Conservation (phyloP, 768 basidiomycete species). For the Hypholoma fasciculare region DNA sequence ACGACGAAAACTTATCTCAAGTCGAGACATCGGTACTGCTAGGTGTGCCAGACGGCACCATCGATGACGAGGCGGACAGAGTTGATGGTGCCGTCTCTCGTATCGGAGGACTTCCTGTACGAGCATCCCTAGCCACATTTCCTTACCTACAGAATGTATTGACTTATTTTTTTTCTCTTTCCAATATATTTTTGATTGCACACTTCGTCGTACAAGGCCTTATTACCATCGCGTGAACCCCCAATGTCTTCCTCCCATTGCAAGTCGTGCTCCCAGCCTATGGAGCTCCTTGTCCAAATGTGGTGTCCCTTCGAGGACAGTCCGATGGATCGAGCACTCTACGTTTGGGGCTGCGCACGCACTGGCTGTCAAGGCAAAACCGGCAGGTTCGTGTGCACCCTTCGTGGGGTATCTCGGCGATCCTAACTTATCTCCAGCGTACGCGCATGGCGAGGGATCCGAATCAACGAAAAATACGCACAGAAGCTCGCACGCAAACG, state of each 20-base stretch:
- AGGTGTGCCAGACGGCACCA: slow-evolving; percentile 76
- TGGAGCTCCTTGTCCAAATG: slow-evolving; percentile 83
- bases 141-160: slow-evolving; percentile 45
- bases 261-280: slow-evolving; percentile 67
- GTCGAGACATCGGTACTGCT: slow-evolving; percentile 75
- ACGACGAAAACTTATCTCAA: slow-evolving; percentile 50
- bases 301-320: slow-evolving; percentile 91
- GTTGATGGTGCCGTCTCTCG: slow-evolving; percentile 83
- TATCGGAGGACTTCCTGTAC: slow-evolving; percentile 89
- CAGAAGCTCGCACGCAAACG: slow-evolving; percentile 64
- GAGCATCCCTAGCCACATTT: slow-evolving; percentile 53
- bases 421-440: slow-evolving; percentile 44
- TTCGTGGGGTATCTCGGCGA: neutral
- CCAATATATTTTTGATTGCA: slow-evolving; percentile 10
- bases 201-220: slow-evolving; percentile 48
- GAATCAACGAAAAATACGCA: slow-evolving; percentile 75
- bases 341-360: slow-evolving; percentile 81
- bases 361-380: slow-evolving; percentile 70
- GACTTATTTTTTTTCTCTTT: slow-evolving; percentile 34
- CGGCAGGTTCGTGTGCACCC: slow-evolving; percentile 61
- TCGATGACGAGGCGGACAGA: slow-evolving; percentile 59
- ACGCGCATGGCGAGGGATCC: slow-evolving; percentile 78
- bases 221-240: slow-evolving; percentile 66
- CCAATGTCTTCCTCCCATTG: slow-evolving; percentile 65
- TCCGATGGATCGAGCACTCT: slow-evolving; percentile 81